phyloP scores from a whole-genome alignment of 768 basidiomycete genomes.

The Tulasnella sp. region DNA sequence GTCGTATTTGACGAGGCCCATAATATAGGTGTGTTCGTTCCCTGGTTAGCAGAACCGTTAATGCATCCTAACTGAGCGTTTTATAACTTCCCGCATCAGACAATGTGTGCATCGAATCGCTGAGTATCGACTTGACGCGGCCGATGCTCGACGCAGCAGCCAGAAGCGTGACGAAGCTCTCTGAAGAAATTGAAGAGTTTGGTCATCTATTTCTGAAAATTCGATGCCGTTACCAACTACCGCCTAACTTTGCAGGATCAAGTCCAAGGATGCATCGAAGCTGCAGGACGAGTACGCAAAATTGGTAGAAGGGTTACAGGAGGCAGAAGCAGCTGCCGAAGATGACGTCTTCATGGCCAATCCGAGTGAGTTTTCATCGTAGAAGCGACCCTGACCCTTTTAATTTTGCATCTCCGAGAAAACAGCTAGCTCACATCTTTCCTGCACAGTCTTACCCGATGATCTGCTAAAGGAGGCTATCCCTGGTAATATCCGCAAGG shows the following conservation, averaged over 20 bases:
- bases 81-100: slow-evolving; percentile 35
- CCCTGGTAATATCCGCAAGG: slow-evolving; percentile 96
- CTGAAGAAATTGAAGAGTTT: slow-evolving; percentile 91
- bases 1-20: slow-evolving; percentile 99
- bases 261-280: slow-evolving; percentile 83
- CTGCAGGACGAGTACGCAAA: slow-evolving; percentile 94
- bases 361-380: slow-evolving; percentile 56
- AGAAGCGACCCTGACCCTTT: neutral
- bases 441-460: slow-evolving; percentile 65
- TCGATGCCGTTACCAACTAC: neutral
- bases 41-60: slow-evolving; percentile 4
- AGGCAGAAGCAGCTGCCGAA: slow-evolving; percentile 47
- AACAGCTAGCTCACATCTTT: neutral
- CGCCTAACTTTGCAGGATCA: slow-evolving; percentile 51
- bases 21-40: slow-evolving; percentile 67
- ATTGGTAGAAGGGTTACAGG: slow-evolving; percentile 86
- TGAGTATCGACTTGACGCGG: slow-evolving; percentile 92
- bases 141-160: slow-evolving; percentile 95
- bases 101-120: slow-evolving; percentile 97
- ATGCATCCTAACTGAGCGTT: neutral
- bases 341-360: slow-evolving; percentile 75
- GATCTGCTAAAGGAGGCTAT: slow-evolving; percentile 92
- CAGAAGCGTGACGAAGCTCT: slow-evolving; percentile 72
- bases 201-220: slow-evolving; percentile 24
- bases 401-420: no score